A percentile compares a stretch with the other conserved stretches of the same genome.
Evolutionary conservation across 257 asterid species (phyloP).

Genomic region (Solanum phureja): DNA sequence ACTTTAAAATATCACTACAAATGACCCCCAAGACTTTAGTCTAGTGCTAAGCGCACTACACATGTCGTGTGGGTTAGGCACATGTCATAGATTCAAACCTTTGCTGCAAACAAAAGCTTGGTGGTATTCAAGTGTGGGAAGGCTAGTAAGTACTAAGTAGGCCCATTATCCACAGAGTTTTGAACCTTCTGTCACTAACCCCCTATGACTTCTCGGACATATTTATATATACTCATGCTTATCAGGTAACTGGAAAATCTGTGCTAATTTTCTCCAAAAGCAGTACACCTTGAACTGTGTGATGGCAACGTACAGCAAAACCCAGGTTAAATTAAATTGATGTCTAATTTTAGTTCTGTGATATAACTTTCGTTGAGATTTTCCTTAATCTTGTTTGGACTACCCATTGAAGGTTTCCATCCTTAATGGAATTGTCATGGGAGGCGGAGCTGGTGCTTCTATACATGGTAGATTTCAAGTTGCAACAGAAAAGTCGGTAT

Average conservation of each 20-base stretch:
- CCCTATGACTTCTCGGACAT: too few species aligned
- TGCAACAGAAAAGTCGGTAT: slow-evolving; percentile 86
- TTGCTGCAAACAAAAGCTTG: too few species aligned
- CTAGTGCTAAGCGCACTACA: too few species aligned
- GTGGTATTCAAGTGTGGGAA: too few species aligned
- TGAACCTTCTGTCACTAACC: too few species aligned
- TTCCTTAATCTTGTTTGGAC: background rate
- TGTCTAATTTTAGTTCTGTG: background rate
- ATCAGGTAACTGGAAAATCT: slow-evolving; percentile 63
- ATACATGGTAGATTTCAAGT: slow-evolving; percentile 86
- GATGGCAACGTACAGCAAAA: slow-evolving; percentile 68
- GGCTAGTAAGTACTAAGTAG: too few species aligned
- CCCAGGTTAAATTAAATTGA: slow-evolving; percentile 47
- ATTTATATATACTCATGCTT: background rate
- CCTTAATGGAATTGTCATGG: slow-evolving; percentile 93
- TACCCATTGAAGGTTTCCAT: slow-evolving; percentile 54
- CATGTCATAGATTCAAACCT: too few species aligned
- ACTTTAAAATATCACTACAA: too few species aligned
- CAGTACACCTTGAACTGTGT: slow-evolving; percentile 51
- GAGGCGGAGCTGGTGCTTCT: slow-evolving; percentile 92
- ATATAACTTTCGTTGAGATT: background rate
- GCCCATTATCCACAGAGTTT: too few species aligned
- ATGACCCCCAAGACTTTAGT: background rate
- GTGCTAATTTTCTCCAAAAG: slow-evolving; percentile 47
- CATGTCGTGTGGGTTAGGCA: too few species aligned